Conservation (phyloP, 371 early-diverging fungal species). For the Gilbertella persicaria region DNA sequence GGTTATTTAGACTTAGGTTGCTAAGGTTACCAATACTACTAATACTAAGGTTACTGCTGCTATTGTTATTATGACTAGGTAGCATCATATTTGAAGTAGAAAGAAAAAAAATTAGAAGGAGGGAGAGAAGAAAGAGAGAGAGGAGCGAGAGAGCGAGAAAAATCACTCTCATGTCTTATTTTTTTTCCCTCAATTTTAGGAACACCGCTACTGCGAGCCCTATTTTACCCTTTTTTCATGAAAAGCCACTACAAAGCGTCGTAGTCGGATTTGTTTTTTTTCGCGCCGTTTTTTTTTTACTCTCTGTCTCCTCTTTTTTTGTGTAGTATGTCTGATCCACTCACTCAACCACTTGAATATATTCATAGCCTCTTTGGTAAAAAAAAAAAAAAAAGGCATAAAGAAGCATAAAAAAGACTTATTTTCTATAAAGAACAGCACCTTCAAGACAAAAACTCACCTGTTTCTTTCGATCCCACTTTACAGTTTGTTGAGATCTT, state of each 20-base stretch:
- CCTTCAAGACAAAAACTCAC: not conserved
- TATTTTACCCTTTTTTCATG: no score
- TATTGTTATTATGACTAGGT: conserved; percentile 4
- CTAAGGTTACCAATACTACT: conserved; percentile 2
- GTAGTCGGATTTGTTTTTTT: no score
- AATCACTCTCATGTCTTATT: no score
- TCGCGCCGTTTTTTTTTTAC: no score
- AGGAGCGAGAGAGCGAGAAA: no score
- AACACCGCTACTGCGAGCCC: no score
- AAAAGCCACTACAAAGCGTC: no score
- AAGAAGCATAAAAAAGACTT: conserved; percentile 6
- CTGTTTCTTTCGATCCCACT: conserved; percentile 24
- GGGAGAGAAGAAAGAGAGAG: no score
- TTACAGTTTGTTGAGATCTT: conserved; percentile 16
- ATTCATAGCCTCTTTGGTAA: not conserved
- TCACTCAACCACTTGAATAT: not conserved
- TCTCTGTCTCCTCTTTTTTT: not conserved
- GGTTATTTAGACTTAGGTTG: not conserved
- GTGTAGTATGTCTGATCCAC: not conserved
- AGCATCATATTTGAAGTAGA: no score
- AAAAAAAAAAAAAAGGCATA: conserved; percentile 6
- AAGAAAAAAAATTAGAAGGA: no score
- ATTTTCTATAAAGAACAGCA: not conserved
- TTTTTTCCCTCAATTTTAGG: no score
- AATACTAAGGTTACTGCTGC: not conserved